Percentiles rank a stretch among this genome's conserved stretches.
Conservation (phyloP, 2,329 filamentous ascomycete species). For the Exserohilum turcica region DNA sequence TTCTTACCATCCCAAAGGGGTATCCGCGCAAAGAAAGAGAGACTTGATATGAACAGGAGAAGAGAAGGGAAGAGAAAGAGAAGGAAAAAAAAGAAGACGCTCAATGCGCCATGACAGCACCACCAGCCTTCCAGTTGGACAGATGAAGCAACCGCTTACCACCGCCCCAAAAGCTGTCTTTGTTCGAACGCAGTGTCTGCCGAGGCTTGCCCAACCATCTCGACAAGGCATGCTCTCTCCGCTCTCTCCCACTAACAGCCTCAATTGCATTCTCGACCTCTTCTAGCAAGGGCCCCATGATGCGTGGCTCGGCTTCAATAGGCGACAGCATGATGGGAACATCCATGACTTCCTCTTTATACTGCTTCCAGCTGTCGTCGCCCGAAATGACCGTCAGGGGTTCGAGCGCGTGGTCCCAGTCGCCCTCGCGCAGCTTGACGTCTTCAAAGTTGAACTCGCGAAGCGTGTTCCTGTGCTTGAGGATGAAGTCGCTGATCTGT, state of each 20-base stretch:
- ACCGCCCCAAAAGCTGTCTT: constrained; percentile 46
- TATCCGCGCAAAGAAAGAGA: not conserved
- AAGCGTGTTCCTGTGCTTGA: constrained; percentile 68
- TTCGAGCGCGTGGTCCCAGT: constrained; percentile 82
- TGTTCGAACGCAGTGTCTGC: constrained; percentile 21
- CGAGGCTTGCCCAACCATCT: constrained; percentile 41
- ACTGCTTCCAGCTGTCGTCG: constrained; percentile 49
- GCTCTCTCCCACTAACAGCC: constrained; percentile 24
- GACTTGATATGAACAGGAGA: not conserved
- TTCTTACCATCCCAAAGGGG: not conserved
- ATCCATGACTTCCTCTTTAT: constrained; percentile 51
- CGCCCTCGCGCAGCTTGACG: constrained; percentile 70
- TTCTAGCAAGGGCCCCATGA: constrained; percentile 44
- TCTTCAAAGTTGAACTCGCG: constrained; percentile 81
- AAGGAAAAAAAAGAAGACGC: not conserved
- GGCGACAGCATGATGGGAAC: constrained; percentile 48
- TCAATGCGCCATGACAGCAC: constrained; percentile 9
- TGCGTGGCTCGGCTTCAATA: constrained; percentile 39
- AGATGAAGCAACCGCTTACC: constrained; percentile 16
- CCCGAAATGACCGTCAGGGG: constrained; percentile 62
- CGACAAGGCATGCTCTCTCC: constrained; percentile 32
- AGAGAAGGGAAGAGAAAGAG: not conserved
- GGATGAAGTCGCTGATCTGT: constrained; percentile 73
- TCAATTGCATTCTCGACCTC: constrained; percentile 38
- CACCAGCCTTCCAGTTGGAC: constrained; percentile 5